Evolutionary conservation across 2,329 filamentous ascomycete species (phyloP), one percentile per base, ranked within the genome.

Genomic region (Cladobotryum protrusum): DNA sequence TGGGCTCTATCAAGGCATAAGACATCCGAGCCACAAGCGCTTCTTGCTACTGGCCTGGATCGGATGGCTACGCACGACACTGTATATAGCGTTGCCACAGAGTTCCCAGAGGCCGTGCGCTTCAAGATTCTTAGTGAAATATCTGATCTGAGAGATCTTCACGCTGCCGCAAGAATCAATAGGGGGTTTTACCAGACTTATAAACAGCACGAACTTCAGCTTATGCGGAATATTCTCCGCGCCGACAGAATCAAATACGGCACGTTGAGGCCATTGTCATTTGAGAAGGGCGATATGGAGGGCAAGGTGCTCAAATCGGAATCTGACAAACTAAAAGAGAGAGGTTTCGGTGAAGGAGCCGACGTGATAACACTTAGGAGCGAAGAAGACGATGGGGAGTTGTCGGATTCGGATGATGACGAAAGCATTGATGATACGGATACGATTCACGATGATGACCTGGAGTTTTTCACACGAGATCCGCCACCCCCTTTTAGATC

Each of bases 1-100:
- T 79, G 75, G 76, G 75, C 67, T 0, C 52, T 78, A 2, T 74
- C 72, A 2, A 72, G 70, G 55, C 62, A 71, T 46, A 57, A 56
- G 35, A 61, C 62, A 34, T 47, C 58, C 2, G 64, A 69, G 49
- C 69, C 68, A 3, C 69, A 74, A 57, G 55, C 56, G 1, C 60
- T 68, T 2, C 54, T 58, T 11, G 59, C 60, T 8, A 57, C 57
- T 8, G 59, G 65, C 5, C 56, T 65, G 1, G 47, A 53, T 4
- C 60, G 65, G 1, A 68, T 69, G 67, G 68, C 65, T 2, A 57
- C 59, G 3, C 53, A 56, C 4, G 62, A 69, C 19, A 57, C 59
- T 6, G 50, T 56, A 2, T 62, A 67, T 44, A 67, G 63, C 8
- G 66, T 68, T 6, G 64, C 61, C 0, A 56, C 55, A 0, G 65